Base-by-base conservation (phyloP, 1,284 basidiomycete genomes). In the Leccinum holopus region DNA sequence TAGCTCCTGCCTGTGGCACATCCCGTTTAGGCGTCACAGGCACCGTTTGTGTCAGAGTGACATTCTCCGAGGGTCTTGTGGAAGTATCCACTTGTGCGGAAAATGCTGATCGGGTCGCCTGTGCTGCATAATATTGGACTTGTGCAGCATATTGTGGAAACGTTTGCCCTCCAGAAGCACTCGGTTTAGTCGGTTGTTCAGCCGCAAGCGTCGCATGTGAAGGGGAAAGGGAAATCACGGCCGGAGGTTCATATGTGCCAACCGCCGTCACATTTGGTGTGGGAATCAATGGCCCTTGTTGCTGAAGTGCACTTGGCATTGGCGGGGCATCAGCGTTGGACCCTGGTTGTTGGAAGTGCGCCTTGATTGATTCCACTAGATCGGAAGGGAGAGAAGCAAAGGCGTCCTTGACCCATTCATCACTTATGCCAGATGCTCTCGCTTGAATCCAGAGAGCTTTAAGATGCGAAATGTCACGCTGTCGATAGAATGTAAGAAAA, bases 101-200 rank as follows among this genome's bases (percentile, higher is more conserved):
- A 18, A 64, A 32, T 25, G 49, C 39, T 30, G 63, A 61, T 57
- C 52, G 62, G 11, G 61, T 60, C 2, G 64, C 66, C 3, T 64
- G 69, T 30, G 63, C 58, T 33, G 72, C 65, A 60, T 74, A 71
- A 57, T 66, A 72, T 55, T 65, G 69, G 21, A 66, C 8, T 35
- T 72, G 64, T 55, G 61, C 49, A 55, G 61, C n/a, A 25, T 75
- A 71, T 5, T 25, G n/a, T 25, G 37, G 54, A 28, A 51, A 47
- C 12, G 14, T 35, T 55, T 59, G 61, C 21, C 47, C 30, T 67
- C 51, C 5, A 21, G 41, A 35, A 54, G 28, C 5, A 39, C 58
- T 21, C 25, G 57, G 30, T 32, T 55, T 58, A 12, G 35, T 35
- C 2, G 18, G 33, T 4, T 47, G 61, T 14, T 62, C 60, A 21